phyloP scores from a whole-genome alignment of 1,284 basidiomycete genomes.

The Pulveroboletus sp. region DNA sequence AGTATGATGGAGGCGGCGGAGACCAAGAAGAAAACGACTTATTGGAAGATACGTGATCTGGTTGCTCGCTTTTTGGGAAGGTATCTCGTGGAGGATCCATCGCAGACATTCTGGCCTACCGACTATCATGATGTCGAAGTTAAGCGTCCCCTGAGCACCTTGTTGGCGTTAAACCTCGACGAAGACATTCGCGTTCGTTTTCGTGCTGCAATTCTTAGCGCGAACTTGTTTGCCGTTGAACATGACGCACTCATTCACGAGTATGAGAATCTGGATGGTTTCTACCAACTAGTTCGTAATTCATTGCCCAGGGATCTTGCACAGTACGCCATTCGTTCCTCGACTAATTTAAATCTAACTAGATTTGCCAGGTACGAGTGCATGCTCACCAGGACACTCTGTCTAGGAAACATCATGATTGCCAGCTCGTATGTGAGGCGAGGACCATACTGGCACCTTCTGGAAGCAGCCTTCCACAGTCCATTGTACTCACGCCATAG shows the following conservation, averaged over 20 bases:
- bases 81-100: slow-evolving; percentile 62
- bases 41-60: slow-evolving; percentile 69
- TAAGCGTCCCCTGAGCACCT: slow-evolving; percentile 43
- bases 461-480: slow-evolving; percentile 61
- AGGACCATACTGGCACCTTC: slow-evolving; percentile 84
- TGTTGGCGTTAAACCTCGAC: slow-evolving; percentile 59
- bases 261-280: slow-evolving; percentile 24
- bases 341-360: not conserved
- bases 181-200: slow-evolving; percentile 85
- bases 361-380: slow-evolving; percentile 56
- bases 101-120: slow-evolving; percentile 47
- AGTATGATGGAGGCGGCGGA: slow-evolving; percentile 34
- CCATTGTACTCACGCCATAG: slow-evolving; percentile 57
- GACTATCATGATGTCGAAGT: slow-evolving; percentile 31
- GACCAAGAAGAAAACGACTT: slow-evolving; percentile 42
- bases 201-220: slow-evolving; percentile 62
- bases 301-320: slow-evolving; percentile 41
- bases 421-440: slow-evolving; percentile 77
- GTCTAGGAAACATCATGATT: slow-evolving; percentile 82
- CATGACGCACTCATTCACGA: slow-evolving; percentile 18
- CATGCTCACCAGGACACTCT: slow-evolving; percentile 77
- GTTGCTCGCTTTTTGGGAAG: slow-evolving; percentile 63
- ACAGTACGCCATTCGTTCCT: slow-evolving; percentile 40
- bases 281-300: slow-evolving; percentile 45
- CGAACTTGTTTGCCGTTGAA: slow-evolving; percentile 53